These are phyloP conservation scores for Proliferodiscus dingleyae DNA, from an alignment of 2,329 filamentous ascomycete species.

Conservation along the genomic window DNA sequence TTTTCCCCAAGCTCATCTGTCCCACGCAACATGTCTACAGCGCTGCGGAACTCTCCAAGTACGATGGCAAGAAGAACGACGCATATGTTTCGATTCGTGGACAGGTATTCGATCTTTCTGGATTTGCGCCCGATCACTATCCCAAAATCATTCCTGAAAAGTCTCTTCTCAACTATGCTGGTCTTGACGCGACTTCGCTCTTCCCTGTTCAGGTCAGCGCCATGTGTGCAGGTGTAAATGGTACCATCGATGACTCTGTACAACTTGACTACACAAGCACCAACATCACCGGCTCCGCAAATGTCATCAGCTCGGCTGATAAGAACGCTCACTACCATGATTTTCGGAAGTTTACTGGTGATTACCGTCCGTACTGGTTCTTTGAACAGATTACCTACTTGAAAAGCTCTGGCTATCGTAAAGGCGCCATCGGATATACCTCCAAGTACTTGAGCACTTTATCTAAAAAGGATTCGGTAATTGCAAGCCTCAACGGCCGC, in stretches of 20 bases:
- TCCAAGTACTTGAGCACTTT: slow-evolving; percentile 70
- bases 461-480: slow-evolving; percentile 54
- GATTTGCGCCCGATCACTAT: slow-evolving; percentile 74
- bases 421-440: slow-evolving; percentile 83
- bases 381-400: slow-evolving; percentile 79
- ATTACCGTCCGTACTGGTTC: slow-evolving; percentile 87
- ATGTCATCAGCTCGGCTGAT: slow-evolving; percentile 62
- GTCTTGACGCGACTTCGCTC: slow-evolving; percentile 76
- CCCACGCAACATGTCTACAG: slow-evolving; percentile 88
- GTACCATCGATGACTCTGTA: slow-evolving; percentile 62
- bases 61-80: slow-evolving; percentile 62
- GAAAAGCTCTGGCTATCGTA: slow-evolving; percentile 67
- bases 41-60: slow-evolving; percentile 65
- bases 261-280: slow-evolving; percentile 75
- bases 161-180: slow-evolving; percentile 73
- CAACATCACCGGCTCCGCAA: slow-evolving; percentile 67
- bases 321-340: slow-evolving; percentile 81
- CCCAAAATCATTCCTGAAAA: slow-evolving; percentile 56
- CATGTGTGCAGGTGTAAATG: slow-evolving; percentile 74
- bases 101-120: slow-evolving; percentile 76
- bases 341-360: slow-evolving; percentile 79
- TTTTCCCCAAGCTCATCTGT: slow-evolving; percentile 83
- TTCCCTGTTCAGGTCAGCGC: slow-evolving; percentile 95
- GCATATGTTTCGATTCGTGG: slow-evolving; percentile 82
- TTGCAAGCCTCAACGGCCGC: slow-evolving; percentile 72